Evolutionary conservation across 2,329 filamentous ascomycete species (phyloP).

Genomic region (Dothiorella sarmentorum): DNA sequence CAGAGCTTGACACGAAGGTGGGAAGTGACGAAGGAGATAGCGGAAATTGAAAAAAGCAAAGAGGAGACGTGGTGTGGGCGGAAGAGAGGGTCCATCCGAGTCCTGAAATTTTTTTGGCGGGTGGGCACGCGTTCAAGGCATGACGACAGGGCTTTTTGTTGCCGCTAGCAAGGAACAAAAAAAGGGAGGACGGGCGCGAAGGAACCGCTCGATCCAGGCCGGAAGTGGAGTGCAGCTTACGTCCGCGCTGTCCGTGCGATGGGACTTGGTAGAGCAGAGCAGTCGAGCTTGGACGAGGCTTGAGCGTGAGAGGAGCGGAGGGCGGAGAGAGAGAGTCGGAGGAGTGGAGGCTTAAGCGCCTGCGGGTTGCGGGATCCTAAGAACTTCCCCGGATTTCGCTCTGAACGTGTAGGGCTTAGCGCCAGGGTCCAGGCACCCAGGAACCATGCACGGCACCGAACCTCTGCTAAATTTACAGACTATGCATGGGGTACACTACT

Average conservation of each 20-base stretch:
- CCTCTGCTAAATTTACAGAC: background rate
- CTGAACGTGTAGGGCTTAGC: slow-evolving; percentile 10
- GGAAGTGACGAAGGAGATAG: background rate
- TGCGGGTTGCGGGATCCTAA: too few species aligned
- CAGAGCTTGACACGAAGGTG: too few species aligned
- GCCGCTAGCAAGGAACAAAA: slow-evolving; percentile 12
- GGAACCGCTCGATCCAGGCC: background rate
- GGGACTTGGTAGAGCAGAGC: too few species aligned
- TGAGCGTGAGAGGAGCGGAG: background rate
- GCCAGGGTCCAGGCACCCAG: background rate
- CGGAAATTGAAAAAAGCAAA: background rate
- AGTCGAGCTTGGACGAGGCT: too few species aligned
- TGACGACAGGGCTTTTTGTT: slow-evolving; percentile 5
- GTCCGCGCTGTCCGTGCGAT: background rate
- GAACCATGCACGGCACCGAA: background rate
- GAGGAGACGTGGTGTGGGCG: background rate
- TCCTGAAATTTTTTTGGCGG: background rate
- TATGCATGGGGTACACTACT: background rate
- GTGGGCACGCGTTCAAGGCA: slow-evolving; percentile 13
- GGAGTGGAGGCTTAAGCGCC: background rate
- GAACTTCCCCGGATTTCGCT: slow-evolving; percentile 3
- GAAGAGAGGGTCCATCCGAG: background rate
- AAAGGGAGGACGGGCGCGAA: background rate
- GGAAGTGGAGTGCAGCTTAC: background rate
- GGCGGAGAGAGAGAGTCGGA: background rate